Base-by-base conservation (phyloP, 352 stramenopile genomes). In the Blastocystis sp. region DNA sequence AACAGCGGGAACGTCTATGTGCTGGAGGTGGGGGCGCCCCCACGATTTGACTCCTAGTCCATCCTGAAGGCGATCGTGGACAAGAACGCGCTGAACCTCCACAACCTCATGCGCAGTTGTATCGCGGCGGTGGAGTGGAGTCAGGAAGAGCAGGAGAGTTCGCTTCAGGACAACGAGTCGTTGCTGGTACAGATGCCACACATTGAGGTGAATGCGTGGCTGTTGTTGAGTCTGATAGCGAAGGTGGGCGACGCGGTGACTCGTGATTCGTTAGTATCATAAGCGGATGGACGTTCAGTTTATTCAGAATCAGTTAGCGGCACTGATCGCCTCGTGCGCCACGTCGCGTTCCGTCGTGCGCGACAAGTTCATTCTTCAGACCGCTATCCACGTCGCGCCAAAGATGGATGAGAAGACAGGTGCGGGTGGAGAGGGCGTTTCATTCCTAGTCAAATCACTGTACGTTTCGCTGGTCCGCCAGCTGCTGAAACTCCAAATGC, bases 271-370 rank as follows among this genome's bases (percentile, higher is more conserved):
- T 13, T 85, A 85, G 74, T 85, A 55, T 35, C 66, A 85, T 19
- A 41, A 85, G 41, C 74, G 74, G 21, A 85, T 85, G 74, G 45
- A 85, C 61, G 61, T 67, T 29, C 10, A 39, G 35, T 85, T 85
- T 35, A 39, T 85, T 1, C 4, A 69, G n/a, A 37, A 0, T 12
- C 33, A 69, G 37, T 35, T 85, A 12, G 50, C 35, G 45, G 51
- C 31, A 9, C 31, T 85, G 24, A 55, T 85, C 16, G 24, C 55
- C 12, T 29, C 31, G 12, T 50, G n/a, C n/a, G 10, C 35, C 2
- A 35, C 0, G 2, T 45, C 50, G 9, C 24, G 51, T 19, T 39
- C 9, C 33, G 31, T 85, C 26, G 45, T 21, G 12, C 74, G 74
- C 19, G 74, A 85, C 37, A 85, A 85, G 41, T 85, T 55, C 55